These are phyloP conservation scores for Lolium perenne DNA, from an alignment of 176 grass and related monocot species.

Conservation along the genomic window DNA sequence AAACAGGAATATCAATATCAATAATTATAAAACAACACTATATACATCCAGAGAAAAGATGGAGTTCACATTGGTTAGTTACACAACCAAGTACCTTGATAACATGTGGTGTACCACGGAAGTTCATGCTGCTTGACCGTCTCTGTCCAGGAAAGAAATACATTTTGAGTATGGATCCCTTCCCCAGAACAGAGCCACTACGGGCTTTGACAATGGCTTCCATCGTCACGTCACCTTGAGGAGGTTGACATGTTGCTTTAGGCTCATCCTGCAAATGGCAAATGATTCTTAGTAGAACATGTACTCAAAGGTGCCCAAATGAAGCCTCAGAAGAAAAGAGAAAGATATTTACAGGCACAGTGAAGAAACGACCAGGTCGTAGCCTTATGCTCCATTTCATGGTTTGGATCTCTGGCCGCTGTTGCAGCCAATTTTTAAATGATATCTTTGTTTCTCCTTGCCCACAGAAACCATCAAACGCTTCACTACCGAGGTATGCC, in stretches of 20 bases:
- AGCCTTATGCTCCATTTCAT: conserved; percentile 99
- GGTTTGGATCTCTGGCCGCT: conserved; percentile 89
- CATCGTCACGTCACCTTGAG: conserved; percentile 79
- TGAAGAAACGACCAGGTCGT: conserved; percentile 95
- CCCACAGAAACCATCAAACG: conserved; percentile 91
- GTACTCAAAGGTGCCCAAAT: conserved; percentile 29
- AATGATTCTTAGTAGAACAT: conserved; percentile 35
- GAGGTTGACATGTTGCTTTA: conserved; percentile 66
- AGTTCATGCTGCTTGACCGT: conserved; percentile 73
- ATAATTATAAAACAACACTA: conserved; percentile 23
- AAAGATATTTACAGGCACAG: conserved; percentile 67
- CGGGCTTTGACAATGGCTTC: conserved; percentile 89
- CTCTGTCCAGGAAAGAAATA: conserved; percentile 96
- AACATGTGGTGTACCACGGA: conserved; percentile 80
- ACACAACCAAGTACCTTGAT: conserved; percentile 72
- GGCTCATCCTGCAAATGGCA: conserved; percentile 69
- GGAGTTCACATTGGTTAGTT: conserved; percentile 8
- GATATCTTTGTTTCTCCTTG: conserved; percentile 80
- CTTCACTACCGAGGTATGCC: conserved; percentile 92
- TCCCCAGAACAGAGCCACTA: conserved; percentile 90
- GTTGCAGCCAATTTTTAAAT: conserved; percentile 94
- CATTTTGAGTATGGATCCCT: conserved; percentile 99
- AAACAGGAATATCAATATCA: not conserved
- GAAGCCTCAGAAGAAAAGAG: conserved; percentile 39
- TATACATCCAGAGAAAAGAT: conserved; percentile 18